Percentiles rank a stretch among this genome's conserved stretches.
phyloP scores from a whole-genome alignment of 148 eudicot species.

The Rhododendron kiyosumense region DNA sequence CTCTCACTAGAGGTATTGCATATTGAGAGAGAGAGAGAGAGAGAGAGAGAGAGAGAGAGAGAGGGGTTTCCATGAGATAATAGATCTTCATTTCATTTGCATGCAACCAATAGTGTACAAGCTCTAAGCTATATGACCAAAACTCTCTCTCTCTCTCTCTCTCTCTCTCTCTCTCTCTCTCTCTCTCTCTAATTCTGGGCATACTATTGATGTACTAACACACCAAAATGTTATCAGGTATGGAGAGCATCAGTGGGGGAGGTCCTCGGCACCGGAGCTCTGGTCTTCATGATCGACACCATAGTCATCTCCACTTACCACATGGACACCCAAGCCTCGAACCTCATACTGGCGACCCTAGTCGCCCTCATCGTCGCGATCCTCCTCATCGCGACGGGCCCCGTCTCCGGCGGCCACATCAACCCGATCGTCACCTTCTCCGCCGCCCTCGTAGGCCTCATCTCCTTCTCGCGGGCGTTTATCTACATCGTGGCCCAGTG shows the following conservation, averaged over 20 bases:
- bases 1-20: slow-evolving; percentile 2
- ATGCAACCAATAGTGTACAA: too few relatives aligned
- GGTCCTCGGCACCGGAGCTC: slow-evolving; percentile 36
- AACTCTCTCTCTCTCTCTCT: too few relatives aligned
- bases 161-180: too few relatives aligned
- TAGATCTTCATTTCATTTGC: too few relatives aligned
- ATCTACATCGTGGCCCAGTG: slow-evolving; percentile 36
- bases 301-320: slow-evolving; percentile 31
- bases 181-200: too few relatives aligned
- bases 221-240: slow-evolving; percentile 13
- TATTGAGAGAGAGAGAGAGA: not conserved
- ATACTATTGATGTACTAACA: not conserved
- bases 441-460: slow-evolving; percentile 32
- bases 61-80: too few relatives aligned
- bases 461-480: slow-evolving; percentile 30
- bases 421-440: slow-evolving; percentile 41
- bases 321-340: slow-evolving; percentile 19
- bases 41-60: too few relatives aligned
- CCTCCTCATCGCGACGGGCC: slow-evolving; percentile 26
- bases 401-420: slow-evolving; percentile 45
- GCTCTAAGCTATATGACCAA: too few relatives aligned
- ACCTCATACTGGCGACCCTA: slow-evolving; percentile 26
- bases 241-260: slow-evolving; percentile 44
- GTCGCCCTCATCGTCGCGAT: slow-evolving; percentile 23
- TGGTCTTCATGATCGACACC: slow-evolving; percentile 38